These are phyloP conservation scores for Xylaria cubensis DNA, from an alignment of 495 filamentous ascomycete genomes.

Conservation along the genomic window DNA sequence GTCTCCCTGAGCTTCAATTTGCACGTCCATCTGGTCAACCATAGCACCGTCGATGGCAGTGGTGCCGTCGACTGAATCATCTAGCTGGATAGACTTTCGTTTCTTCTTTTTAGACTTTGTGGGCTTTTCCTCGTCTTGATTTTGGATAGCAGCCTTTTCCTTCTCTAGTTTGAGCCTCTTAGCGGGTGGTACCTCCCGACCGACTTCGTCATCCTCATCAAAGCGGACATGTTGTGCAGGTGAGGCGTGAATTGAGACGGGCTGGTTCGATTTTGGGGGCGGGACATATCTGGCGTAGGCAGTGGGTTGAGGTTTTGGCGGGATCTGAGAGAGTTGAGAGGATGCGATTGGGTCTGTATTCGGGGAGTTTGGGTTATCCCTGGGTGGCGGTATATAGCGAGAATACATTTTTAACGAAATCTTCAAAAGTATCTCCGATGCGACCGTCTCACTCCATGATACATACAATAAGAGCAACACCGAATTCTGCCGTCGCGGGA, in stretches of 20 bases:
- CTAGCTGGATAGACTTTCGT: conserved; percentile 15
- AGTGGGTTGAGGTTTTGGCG: conserved; percentile 33
- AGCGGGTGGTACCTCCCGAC: conserved; percentile 29
- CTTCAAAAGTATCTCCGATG: neutral
- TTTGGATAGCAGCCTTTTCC: conserved; percentile 16
- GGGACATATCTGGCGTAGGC: conserved; percentile 54
- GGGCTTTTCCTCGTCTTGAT: conserved; percentile 31
- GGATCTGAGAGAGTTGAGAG: conserved; percentile 23
- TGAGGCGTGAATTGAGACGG: conserved; percentile 20
- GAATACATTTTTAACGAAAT: conserved; percentile 49
- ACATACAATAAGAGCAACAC: neutral
- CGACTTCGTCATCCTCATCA: conserved; percentile 25
- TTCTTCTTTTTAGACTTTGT: conserved; percentile 40
- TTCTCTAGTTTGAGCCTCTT: conserved; percentile 36
- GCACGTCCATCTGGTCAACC: neutral
- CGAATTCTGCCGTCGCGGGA: conserved; percentile 37
- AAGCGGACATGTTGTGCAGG: conserved; percentile 36
- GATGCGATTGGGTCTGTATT: conserved; percentile 24
- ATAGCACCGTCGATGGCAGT: neutral
- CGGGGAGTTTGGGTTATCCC: conserved; percentile 16
- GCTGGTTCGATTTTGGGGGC: conserved; percentile 32
- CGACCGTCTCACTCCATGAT: neutral
- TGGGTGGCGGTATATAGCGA: conserved; percentile 55
- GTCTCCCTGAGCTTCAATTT: neutral
- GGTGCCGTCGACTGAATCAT: neutral